Percentiles rank a stretch among this genome's conserved stretches.
Conservation (phyloP, 2,329 filamentous ascomycete genomes). For the Aspergillus sp. region DNA sequence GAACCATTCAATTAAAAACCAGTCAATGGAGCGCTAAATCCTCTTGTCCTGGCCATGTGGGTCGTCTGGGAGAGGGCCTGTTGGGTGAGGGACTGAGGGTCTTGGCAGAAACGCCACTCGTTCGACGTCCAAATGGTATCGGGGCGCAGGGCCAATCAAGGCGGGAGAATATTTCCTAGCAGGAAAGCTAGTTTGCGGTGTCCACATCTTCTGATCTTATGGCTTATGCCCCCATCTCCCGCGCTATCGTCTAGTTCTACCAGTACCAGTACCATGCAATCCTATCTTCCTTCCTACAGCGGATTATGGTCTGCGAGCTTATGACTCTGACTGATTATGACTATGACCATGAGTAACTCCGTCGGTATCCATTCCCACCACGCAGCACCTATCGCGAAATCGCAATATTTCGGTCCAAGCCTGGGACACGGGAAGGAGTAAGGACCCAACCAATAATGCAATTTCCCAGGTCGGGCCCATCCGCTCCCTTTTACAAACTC, state of each 20-base stretch:
- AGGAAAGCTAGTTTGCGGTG: background rate
- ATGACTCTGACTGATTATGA: background rate
- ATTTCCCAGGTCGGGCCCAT: background rate
- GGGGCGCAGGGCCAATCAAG: background rate
- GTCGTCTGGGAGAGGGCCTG: background rate
- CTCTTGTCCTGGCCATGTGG: conserved; percentile 3
- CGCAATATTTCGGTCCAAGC: background rate
- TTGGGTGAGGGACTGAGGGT: background rate
- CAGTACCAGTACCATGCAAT: background rate
- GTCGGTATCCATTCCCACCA: background rate
- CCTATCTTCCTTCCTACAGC: background rate
- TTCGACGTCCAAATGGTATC: background rate
- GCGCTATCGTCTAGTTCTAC: background rate
- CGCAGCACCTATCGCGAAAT: background rate
- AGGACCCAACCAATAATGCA: background rate
- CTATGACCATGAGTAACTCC: background rate
- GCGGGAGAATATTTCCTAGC: background rate
- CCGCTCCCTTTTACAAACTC: background rate
- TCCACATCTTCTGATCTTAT: background rate
- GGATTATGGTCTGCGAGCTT: background rate
- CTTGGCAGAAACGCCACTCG: background rate
- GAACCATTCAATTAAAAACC: background rate
- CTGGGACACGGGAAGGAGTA: background rate
- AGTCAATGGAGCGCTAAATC: background rate
- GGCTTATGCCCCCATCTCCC: background rate